Evolutionary conservation across 2,329 filamentous ascomycete species (phyloP).

Genomic region (Fusarium brachygibbosum): DNA sequence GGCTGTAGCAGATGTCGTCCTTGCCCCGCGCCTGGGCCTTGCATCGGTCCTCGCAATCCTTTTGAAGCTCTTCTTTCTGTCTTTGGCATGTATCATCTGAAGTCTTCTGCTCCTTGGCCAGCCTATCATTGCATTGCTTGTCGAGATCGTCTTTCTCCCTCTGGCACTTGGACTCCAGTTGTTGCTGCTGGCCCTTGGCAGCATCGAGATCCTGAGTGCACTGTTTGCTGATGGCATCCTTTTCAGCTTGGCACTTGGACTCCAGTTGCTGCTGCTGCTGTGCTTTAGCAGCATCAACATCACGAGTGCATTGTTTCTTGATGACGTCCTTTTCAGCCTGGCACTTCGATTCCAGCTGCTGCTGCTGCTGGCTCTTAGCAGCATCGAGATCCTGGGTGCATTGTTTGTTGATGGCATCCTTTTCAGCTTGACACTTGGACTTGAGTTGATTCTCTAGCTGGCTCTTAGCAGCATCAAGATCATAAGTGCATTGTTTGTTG

Average conservation of each 20-base stretch:
- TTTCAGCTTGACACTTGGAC: not conserved
- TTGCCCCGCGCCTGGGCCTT: not conserved
- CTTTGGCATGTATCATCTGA: not conserved
- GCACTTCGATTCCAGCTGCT: not conserved
- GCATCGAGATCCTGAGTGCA: too few species aligned
- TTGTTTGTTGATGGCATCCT: not conserved
- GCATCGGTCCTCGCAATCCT: not conserved
- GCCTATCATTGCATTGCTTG: not conserved
- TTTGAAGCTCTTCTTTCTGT: not conserved
- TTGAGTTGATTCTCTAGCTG: not conserved
- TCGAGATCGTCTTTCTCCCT: not conserved
- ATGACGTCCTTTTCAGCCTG: not conserved
- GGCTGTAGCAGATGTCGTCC: conserved; percentile 5
- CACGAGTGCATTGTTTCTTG: not conserved
- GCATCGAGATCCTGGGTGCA: not conserved
- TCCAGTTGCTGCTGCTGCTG: not conserved
- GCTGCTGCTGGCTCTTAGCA: not conserved
- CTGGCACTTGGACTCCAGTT: not conserved
- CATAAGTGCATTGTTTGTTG: not conserved
- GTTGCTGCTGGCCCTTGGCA: too few species aligned
- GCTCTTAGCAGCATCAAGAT: not conserved
- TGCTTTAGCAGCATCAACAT: not conserved
- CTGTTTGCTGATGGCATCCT: not conserved
- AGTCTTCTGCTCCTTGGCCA: not conserved
- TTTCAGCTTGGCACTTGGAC: not conserved